These are phyloP conservation scores for Curvularia eragrostidis DNA, from an alignment of 2,329 filamentous ascomycete species.

Conservation along the genomic window DNA sequence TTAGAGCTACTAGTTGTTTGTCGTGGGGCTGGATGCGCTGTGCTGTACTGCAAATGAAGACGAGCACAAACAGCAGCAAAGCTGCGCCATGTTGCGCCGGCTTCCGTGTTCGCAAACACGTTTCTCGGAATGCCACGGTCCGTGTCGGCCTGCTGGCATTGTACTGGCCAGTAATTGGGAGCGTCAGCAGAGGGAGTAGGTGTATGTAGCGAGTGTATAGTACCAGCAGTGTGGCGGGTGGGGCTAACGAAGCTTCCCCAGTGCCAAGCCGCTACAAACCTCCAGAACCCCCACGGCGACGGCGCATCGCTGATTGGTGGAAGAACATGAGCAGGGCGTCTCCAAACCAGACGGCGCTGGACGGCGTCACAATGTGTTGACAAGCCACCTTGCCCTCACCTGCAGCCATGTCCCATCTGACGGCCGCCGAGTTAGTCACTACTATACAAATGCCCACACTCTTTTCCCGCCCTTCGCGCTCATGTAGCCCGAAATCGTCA, in stretches of 20 bases:
- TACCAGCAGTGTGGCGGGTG: not conserved
- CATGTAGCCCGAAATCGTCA: slow-evolving; percentile 38
- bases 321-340: slow-evolving; percentile 28
- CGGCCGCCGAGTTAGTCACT: slow-evolving; percentile 45
- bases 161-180: not conserved
- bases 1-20: slow-evolving; percentile 10
- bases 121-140: not conserved
- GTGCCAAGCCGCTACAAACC: slow-evolving; percentile 35
- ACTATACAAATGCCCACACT: slow-evolving; percentile 42
- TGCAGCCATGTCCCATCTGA: slow-evolving; percentile 28
- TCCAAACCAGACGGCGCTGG: slow-evolving; percentile 24
- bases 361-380: slow-evolving; percentile 33
- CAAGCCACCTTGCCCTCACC: slow-evolving; percentile 33
- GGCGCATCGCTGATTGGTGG: slow-evolving; percentile 37
- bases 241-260: slow-evolving; percentile 39
- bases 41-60: not conserved
- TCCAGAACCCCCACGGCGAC: slow-evolving; percentile 37
- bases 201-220: not conserved
- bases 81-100: not conserved
- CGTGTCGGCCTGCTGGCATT: not conserved
- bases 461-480: slow-evolving; percentile 45
- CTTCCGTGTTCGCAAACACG: not conserved
- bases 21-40: slow-evolving; percentile 11
- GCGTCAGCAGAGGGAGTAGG: not conserved
- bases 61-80: not conserved